phyloP scores from a whole-genome alignment of 129 eudicot genomes.

The Glebionis coronaria region DNA sequence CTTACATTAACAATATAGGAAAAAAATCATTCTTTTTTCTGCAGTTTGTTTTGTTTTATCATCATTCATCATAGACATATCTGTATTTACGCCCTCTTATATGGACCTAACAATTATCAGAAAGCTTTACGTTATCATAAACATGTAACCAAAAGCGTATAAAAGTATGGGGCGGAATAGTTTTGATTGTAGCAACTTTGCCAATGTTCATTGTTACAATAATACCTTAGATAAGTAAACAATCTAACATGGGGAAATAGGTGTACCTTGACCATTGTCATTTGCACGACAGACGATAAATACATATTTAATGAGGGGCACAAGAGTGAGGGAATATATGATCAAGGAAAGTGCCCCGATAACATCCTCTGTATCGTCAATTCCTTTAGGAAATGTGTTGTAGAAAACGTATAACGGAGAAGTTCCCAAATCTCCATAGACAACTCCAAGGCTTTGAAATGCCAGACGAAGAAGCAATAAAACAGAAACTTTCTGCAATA shows the following conservation, averaged over 20 bases:
- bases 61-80: not conserved
- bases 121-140: too few relatives aligned
- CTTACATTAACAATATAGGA: too few relatives aligned
- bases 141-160: too few relatives aligned
- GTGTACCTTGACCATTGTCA: constrained; percentile 68
- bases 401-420: constrained; percentile 59
- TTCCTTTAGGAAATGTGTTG: constrained; percentile 47
- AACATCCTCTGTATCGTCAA: constrained; percentile 40
- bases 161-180: not conserved
- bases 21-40: not conserved
- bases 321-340: constrained; percentile 48
- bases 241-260: not conserved
- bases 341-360: constrained; percentile 60
- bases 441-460: constrained; percentile 65
- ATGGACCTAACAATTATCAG: not conserved
- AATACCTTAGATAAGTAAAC: not conserved
- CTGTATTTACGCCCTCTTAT: constrained; percentile 2
- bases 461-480: constrained; percentile 67
- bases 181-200: not conserved
- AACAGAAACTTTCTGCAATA: constrained; percentile 64
- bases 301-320: constrained; percentile 52
- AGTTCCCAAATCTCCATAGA: constrained; percentile 67
- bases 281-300: constrained; percentile 56
- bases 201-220: not conserved
- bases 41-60: not conserved